phyloP scores from a whole-genome alignment of 2,329 filamentous ascomycete species.

The Coniochaeta sp. region DNA sequence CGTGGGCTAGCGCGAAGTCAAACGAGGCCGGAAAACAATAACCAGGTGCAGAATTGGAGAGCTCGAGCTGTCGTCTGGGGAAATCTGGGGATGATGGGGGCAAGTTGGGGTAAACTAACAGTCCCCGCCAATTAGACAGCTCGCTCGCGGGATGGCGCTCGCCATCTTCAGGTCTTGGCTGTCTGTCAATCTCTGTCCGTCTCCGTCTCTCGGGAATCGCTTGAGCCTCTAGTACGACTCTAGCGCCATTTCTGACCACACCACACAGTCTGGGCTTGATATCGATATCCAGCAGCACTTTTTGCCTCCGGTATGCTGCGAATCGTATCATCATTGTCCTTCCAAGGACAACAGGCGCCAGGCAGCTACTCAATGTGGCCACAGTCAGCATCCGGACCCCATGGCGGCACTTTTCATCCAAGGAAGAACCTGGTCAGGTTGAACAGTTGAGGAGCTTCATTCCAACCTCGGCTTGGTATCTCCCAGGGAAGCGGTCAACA shows the following conservation, averaged over 20 bases:
- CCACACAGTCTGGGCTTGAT: not conserved
- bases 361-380: too few species aligned
- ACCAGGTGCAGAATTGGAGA: not conserved
- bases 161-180: too few species aligned
- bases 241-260: not conserved
- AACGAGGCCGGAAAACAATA: not conserved
- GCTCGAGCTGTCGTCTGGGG: not conserved
- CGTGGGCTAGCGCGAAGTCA: not conserved
- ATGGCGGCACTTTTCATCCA: too few species aligned
- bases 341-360: too few species aligned
- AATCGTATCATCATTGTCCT: too few species aligned
- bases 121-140: not conserved
- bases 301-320: too few species aligned
- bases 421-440: too few species aligned
- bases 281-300: not conserved
- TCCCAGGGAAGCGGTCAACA: too few species aligned
- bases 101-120: not conserved
- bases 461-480: too few species aligned
- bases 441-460: too few species aligned
- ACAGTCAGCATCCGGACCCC: too few species aligned
- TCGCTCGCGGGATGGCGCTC: too few species aligned
- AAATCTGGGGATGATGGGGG: not conserved
- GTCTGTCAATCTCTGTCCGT: not conserved
- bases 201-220: not conserved
- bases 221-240: not conserved